phyloP scores from a whole-genome alignment of 2,329 filamentous ascomycete genomes.

The Colletotrichum magnum region DNA sequence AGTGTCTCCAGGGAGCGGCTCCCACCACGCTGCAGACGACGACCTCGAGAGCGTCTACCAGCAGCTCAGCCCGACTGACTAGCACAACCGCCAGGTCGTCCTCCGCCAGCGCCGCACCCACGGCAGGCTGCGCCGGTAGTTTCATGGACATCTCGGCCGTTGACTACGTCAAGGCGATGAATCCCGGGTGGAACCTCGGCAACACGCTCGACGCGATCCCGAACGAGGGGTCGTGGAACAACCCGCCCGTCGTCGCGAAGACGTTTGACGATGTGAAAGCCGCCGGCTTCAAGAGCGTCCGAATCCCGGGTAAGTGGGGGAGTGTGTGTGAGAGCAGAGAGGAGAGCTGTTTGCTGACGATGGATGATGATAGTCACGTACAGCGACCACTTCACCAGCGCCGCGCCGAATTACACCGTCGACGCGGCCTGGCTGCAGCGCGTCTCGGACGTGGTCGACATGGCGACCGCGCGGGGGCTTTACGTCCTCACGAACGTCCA shows the following conservation, averaged over 20 bases:
- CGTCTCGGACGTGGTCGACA: slow-evolving; percentile 70
- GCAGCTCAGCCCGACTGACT: not conserved
- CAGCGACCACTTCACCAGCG: slow-evolving; percentile 67
- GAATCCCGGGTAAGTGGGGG: slow-evolving; percentile 59
- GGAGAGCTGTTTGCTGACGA: not conserved
- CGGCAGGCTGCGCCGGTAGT: slow-evolving; percentile 52
- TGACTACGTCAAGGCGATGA: slow-evolving; percentile 61
- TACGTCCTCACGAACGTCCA: slow-evolving; percentile 71
- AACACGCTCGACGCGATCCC: slow-evolving; percentile 65
- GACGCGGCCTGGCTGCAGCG: slow-evolving; percentile 69
- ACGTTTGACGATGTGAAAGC: slow-evolving; percentile 67
- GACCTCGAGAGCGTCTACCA: not conserved
- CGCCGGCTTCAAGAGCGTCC: slow-evolving; percentile 70
- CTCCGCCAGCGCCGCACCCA: slow-evolving; percentile 16
- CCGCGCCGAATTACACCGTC: slow-evolving; percentile 67
- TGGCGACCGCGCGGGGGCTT: slow-evolving; percentile 64
- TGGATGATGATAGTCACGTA: slow-evolving; percentile 63
- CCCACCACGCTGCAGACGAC: slow-evolving; percentile 25
- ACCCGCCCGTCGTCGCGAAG: slow-evolving; percentile 61
- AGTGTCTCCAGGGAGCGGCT: slow-evolving; percentile 32
- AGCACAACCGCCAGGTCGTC: slow-evolving; percentile 21
- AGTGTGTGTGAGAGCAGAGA: not conserved
- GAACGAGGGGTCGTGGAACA: slow-evolving; percentile 72
- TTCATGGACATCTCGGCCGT: slow-evolving; percentile 62
- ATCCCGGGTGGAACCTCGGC: slow-evolving; percentile 73